Evolutionary conservation across 495 filamentous ascomycete genomes (phyloP).

Genomic region (Aspergillus funiculosus): DNA sequence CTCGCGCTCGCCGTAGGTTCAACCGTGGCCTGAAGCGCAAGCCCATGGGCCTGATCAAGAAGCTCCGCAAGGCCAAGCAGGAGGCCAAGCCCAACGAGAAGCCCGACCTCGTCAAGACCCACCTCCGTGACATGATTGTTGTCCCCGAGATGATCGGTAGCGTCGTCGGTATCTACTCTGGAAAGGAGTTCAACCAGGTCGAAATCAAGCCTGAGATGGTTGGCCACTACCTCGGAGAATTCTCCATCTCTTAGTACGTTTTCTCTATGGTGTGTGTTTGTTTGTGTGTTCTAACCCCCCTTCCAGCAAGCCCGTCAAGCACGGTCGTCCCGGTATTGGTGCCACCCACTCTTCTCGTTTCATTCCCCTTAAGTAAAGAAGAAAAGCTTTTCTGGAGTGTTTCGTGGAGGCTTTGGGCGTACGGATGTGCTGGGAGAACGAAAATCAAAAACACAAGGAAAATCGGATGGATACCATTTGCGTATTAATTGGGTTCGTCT

Average conservation of each 20-base stretch:
- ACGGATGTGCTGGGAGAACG: conserved; percentile 32
- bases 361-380: conserved; percentile 95
- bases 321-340: conserved; percentile 99
- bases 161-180: conserved; percentile 98
- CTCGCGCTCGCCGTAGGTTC: conserved; percentile 96
- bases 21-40: conserved; percentile 99
- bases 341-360: conserved; percentile 99
- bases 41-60: conserved; percentile 99
- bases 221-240: conserved; percentile 97
- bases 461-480: conserved; percentile 35
- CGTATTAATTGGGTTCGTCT: conserved; percentile 33
- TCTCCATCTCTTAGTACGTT: conserved; percentile 98
- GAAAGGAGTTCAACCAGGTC: conserved; percentile 99
- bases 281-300: conserved; percentile 30
- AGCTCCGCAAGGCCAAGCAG: conserved; percentile 99
- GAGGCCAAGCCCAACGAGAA: conserved; percentile 99
- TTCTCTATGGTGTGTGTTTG: background rate
- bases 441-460: conserved; percentile 25
- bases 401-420: conserved; percentile 35
- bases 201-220: conserved; percentile 99
- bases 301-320: conserved; percentile 96
- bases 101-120: conserved; percentile 96
- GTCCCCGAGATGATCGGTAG: conserved; percentile 98
- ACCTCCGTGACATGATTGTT: conserved; percentile 98
- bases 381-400: conserved; percentile 40